Evolutionary conservation across 1,284 basidiomycete species (phyloP), one percentile per base, ranked within the genome.

Genomic region (Irpex sp.): DNA sequence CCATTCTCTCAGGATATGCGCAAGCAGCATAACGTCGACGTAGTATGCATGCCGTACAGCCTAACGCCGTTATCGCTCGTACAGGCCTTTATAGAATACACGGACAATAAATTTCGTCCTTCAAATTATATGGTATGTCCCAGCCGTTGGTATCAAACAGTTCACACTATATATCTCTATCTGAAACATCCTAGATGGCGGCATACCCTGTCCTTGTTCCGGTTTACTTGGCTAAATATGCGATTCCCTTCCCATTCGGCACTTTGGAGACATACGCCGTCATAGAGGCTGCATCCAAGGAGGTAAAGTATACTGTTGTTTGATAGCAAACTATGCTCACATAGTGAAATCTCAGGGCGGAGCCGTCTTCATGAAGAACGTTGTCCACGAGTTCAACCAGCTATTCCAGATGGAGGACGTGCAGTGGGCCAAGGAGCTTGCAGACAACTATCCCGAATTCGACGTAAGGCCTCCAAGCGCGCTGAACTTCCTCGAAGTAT

Each of bases 151-250:
- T 4, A 3, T 8, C 2, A 8, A 15, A 9, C 11, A 11, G 39
- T 43, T 15, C 11, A 4, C 39, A 11, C 0, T 3, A 43, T 43
- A 43, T 43, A 8, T 4, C 6, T 43, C 3, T 43, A 15, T 43
- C 6, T 43, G 26, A 26, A 26, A 26, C 9, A 11, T 26, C 4
- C 5, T 31, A 80, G 78, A 66, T 75, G 1, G 77, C 79, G 11
- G 76, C 76, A 39, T 80, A 79, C 62, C 79, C 79, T 1, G 70
- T 82, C 54, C 74, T 81, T 49, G 66, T 81, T 0, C 79, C 79
- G 9, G 69, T 77, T 3, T 81, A 81, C 62, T 65, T 81, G 6
- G 66, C 69, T 13, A 74, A 77, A 54, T 82, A 73, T 61, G 58
- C 67, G 7, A 36, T 39, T 17, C 4, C 43, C 9, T 11, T 13